phyloP scores from a whole-genome alignment of 139 green algal genomes.

The Coelastrella sp. region DNA sequence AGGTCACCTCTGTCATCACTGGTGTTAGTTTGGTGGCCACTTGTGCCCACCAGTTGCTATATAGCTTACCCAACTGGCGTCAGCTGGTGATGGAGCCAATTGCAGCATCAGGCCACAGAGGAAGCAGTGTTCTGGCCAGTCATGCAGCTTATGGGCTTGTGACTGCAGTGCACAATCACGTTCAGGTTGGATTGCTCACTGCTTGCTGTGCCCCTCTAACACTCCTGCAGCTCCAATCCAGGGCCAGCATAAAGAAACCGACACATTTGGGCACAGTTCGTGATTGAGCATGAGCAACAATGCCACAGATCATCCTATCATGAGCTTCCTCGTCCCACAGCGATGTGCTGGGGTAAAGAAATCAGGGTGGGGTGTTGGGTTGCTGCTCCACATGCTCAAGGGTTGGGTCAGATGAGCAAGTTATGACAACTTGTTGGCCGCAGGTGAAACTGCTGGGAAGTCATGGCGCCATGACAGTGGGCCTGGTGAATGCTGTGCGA shows the following conservation, averaged over 20 bases:
- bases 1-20: constrained; percentile 8
- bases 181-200: neutral
- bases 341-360: too few species aligned
- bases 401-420: too few species aligned
- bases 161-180: constrained; percentile 19
- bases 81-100: constrained; percentile 25
- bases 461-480: constrained; percentile 36
- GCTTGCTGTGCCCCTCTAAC: neutral
- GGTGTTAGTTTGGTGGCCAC: constrained; percentile 2
- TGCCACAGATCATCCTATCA: too few species aligned
- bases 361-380: neutral
- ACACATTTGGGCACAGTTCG: too few species aligned
- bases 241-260: too few species aligned
- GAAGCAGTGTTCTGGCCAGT: neutral
- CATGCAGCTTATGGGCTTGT: constrained; percentile 27
- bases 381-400: too few species aligned
- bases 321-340: too few species aligned
- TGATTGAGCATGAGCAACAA: too few species aligned
- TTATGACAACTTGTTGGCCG: neutral
- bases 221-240: neutral
- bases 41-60: constrained; percentile 2
- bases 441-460: constrained; percentile 15
- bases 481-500: constrained; percentile 38
- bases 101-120: neutral
- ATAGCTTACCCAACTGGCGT: constrained; percentile 17